Evolutionary conservation across 306 rosid species (phyloP).

Genomic region (Canavalia gladiata): DNA sequence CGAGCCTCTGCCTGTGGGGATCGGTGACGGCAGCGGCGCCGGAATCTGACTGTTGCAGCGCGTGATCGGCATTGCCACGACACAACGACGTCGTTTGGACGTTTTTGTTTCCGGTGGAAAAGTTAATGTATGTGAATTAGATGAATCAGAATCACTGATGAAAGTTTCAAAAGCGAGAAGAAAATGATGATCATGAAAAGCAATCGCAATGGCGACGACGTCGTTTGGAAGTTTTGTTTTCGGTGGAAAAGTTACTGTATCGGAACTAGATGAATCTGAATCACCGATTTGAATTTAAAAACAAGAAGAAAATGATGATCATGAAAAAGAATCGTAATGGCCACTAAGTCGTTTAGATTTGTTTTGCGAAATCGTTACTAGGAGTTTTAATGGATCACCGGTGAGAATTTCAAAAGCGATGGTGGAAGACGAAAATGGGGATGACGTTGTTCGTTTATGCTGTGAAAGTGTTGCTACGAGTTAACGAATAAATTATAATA

Average conservation of each 20-base stretch:
- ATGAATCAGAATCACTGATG: constrained; percentile 14
- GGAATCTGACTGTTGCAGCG: constrained; percentile 47
- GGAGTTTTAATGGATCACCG: neutral
- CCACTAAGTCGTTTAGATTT: constrained; percentile 22
- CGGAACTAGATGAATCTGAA: constrained; percentile 5
- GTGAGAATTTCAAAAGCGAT: neutral
- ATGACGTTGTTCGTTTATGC: constrained; percentile 3
- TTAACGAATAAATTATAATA: neutral
- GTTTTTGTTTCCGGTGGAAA: neutral
- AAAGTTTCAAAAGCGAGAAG: neutral
- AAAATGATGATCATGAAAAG: neutral
- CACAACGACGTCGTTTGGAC: constrained; percentile 40
- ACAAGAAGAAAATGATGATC: neutral
- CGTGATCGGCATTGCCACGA: constrained; percentile 48
- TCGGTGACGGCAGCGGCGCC: constrained; percentile 78
- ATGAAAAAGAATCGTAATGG: constrained; percentile 11
- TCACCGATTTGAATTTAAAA: neutral
- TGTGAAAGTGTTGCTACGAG: neutral
- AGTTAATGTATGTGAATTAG: neutral
- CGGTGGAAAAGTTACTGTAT: neutral
- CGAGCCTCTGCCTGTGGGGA: constrained; percentile 76
- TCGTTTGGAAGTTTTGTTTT: neutral
- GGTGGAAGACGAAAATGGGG: neutral
- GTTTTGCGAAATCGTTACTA: too few species aligned
- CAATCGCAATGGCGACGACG: constrained; percentile 28